Evolutionary conservation across 1,284 basidiomycete species (phyloP), one percentile per base, ranked within the genome.

Genomic region (Pholiota adiposa): DNA sequence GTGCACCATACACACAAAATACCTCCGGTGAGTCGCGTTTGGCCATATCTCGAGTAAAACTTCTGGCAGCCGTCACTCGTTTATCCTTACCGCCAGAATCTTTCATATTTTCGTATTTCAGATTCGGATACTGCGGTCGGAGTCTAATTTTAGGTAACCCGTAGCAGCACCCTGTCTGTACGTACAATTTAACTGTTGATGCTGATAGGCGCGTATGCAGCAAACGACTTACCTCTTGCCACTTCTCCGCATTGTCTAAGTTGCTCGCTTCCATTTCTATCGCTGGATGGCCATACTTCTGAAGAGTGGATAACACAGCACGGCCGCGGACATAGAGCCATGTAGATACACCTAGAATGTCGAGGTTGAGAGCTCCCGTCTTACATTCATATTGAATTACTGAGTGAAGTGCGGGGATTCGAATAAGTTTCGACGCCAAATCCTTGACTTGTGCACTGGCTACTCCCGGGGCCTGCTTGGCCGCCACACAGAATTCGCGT

Each of bases 1-100:
- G 66, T 69, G 60, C 74, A 77, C 75, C 75, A 76, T 0, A 68
- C 67, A 11, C 66, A 69, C 69, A 76, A 74, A 6, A 76, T 67
- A 0, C 74, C 74, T 5, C 73, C 72, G 0, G 74, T 75, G 0
- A 74, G 65, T 0, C 62, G 54, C 9, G 67, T 49, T 53, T 74
- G 60, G 0, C 72, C 68, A 56, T 77, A 78, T 38, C 60, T 64
- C 0, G 68, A 64, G 59, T 72, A 77, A 60, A 69, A 75, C 51
- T 78, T 78, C 5, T 69, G 69, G 43, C 74, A 75, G 27, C 68
- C 70, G 1, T 65, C 67, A 0, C 68, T 69, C 65, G 63, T 18
- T 25, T 64, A 49, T 40, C 65, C 52, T 65, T 56, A 6, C 23
- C 36, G 6, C 54, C 44, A n/a, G 57, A 18, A 19, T 71, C 66